phyloP scores from a whole-genome alignment of 768 basidiomycete species.

The Hydnum rufescens region DNA sequence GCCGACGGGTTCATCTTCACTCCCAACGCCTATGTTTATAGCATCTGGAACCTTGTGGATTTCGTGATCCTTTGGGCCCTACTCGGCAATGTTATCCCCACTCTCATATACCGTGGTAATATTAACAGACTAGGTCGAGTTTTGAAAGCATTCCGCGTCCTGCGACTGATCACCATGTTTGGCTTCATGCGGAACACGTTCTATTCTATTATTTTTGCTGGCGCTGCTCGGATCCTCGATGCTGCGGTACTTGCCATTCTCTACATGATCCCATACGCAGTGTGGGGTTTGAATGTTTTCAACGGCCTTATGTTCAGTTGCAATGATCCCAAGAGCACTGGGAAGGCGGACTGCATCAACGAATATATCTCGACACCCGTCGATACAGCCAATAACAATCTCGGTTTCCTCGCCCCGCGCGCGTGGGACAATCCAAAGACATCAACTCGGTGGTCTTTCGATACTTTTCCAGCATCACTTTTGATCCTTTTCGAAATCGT shows the following conservation, averaged over 20 bases:
- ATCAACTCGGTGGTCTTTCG: slow-evolving; percentile 74
- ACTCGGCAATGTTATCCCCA: slow-evolving; percentile 51
- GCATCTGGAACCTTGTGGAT: slow-evolving; percentile 85
- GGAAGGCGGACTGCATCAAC: slow-evolving; percentile 44
- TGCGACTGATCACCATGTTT: slow-evolving; percentile 78
- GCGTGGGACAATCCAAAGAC: slow-evolving; percentile 79
- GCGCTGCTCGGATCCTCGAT: slow-evolving; percentile 66
- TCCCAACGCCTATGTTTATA: slow-evolving; percentile 78
- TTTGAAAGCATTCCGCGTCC: slow-evolving; percentile 70
- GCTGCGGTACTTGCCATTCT: slow-evolving; percentile 78
- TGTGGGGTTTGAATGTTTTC: slow-evolving; percentile 92
- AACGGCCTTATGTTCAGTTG: slow-evolving; percentile 65
- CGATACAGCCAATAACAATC: slow-evolving; percentile 25
- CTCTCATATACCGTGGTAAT: slow-evolving; percentile 55
- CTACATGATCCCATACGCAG: slow-evolving; percentile 81
- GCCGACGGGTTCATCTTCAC: slow-evolving; percentile 87
- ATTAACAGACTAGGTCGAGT: slow-evolving; percentile 66
- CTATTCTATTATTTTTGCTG: slow-evolving; percentile 69
- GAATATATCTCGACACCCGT: slow-evolving; percentile 47
- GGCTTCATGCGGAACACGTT: slow-evolving; percentile 75
- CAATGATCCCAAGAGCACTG: slow-evolving; percentile 38
- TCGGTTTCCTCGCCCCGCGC: slow-evolving; percentile 57
- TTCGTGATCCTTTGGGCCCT: slow-evolving; percentile 66
- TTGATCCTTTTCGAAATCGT: slow-evolving; percentile 94
- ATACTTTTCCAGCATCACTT: slow-evolving; percentile 61